Conservation (phyloP, 345 rosid species). For the Pistacia vera region DNA sequence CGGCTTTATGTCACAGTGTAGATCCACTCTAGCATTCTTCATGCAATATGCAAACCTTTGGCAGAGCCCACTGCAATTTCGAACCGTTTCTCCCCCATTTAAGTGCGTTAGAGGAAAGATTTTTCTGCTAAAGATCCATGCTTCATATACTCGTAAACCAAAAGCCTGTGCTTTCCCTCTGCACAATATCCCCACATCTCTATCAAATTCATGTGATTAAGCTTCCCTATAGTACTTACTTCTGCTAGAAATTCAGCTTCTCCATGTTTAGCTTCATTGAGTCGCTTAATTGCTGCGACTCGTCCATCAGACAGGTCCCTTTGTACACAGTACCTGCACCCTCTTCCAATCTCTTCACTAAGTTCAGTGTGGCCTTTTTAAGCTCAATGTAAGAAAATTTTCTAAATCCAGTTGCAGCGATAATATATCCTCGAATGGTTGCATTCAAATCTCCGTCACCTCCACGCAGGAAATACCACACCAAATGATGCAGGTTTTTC, state of each 20-base stretch:
- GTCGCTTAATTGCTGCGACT: constrained; percentile 39
- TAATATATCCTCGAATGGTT: constrained; percentile 1
- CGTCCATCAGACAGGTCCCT: constrained; percentile 27
- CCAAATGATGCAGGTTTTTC: constrained; percentile 3
- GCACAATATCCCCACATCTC: constrained; percentile 44
- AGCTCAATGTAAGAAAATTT: constrained; percentile 34
- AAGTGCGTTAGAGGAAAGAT: constrained; percentile 19
- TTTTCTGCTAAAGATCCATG: constrained; percentile 42
- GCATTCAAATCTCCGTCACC: not conserved
- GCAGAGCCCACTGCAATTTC: constrained; percentile 49
- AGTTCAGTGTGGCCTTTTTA: constrained; percentile 31
- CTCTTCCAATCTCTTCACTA: constrained; percentile 40
- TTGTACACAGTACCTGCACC: constrained; percentile 44
- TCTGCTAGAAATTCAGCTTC: constrained; percentile 45
- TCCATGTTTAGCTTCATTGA: constrained; percentile 31
- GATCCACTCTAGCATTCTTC: constrained; percentile 45
- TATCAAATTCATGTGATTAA: constrained; percentile 45
- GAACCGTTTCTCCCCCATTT: constrained; percentile 44
- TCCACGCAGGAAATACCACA: constrained; percentile 12
- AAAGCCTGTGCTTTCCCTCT: constrained; percentile 37
- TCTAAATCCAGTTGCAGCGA: constrained; percentile 14
- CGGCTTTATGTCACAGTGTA: constrained; percentile 49
- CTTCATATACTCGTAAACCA: constrained; percentile 41
- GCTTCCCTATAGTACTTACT: constrained; percentile 36
- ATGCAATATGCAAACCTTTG: constrained; percentile 45